phyloP scores from a whole-genome alignment of 495 filamentous ascomycete species.

The Sabuloglossum arenarium region DNA sequence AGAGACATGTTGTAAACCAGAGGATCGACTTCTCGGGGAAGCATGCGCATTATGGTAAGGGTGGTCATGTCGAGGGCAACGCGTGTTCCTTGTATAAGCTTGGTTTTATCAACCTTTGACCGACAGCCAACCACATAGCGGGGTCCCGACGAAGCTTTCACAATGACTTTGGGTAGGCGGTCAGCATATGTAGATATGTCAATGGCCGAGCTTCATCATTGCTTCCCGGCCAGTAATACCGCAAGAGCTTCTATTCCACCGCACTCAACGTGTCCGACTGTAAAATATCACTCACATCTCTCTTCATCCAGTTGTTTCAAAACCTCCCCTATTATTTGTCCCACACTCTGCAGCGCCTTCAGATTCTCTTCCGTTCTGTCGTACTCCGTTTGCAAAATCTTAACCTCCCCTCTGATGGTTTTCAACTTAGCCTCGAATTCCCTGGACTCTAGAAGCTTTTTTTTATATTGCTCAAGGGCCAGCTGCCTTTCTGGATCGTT shows the following conservation, averaged over 20 bases:
- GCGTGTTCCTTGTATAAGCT: slow-evolving; percentile 94
- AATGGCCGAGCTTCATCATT: neutral
- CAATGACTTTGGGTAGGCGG: slow-evolving; percentile 30
- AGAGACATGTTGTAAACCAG: slow-evolving; percentile 99
- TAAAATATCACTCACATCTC: slow-evolving; percentile 47
- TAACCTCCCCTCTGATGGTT: slow-evolving; percentile 77
- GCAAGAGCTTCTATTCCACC: neutral
- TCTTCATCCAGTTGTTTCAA: slow-evolving; percentile 98
- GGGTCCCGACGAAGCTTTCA: slow-evolving; percentile 89
- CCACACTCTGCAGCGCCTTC: slow-evolving; percentile 96
- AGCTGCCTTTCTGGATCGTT: slow-evolving; percentile 47
- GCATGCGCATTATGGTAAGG: slow-evolving; percentile 99
- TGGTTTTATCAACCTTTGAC: slow-evolving; percentile 89
- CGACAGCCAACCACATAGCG: slow-evolving; percentile 97
- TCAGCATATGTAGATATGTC: neutral
- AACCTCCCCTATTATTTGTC: slow-evolving; percentile 98
- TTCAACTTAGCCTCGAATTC: slow-evolving; percentile 98
- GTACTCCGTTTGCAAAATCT: slow-evolving; percentile 81
- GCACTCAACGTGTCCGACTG: neutral
- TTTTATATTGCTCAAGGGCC: slow-evolving; percentile 75
- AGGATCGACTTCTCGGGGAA: slow-evolving; percentile 95
- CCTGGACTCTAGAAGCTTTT: slow-evolving; percentile 82
- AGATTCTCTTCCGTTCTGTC: slow-evolving; percentile 98
- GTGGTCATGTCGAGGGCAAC: slow-evolving; percentile 99
- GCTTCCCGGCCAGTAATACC: too few relatives aligned